Conservation (phyloP, 2,329 filamentous ascomycete genomes). For the Microsporum canis region DNA sequence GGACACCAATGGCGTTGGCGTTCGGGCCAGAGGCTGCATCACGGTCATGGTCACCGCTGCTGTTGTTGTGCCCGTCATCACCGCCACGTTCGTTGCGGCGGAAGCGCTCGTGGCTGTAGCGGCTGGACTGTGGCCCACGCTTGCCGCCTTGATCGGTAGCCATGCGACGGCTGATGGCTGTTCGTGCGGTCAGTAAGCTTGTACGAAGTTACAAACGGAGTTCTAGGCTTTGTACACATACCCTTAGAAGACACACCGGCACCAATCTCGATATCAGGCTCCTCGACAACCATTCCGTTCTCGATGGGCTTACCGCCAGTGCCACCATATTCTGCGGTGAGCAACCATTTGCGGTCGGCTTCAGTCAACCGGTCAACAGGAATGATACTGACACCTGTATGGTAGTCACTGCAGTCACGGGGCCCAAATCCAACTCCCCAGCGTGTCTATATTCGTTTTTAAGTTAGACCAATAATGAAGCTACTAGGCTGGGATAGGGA, state of each 20-base stretch:
- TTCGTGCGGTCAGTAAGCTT: constrained; percentile 14
- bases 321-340: constrained; percentile 85
- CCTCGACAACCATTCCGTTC: constrained; percentile 78
- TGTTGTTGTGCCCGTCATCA: constrained; percentile 14
- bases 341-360: constrained; percentile 93
- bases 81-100: constrained; percentile 19
- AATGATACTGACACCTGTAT: constrained; percentile 82
- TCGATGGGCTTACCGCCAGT: constrained; percentile 75
- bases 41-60: constrained; percentile 27
- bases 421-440: constrained; percentile 98
- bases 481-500: not conserved
- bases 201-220: not conserved
- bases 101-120: constrained; percentile 21
- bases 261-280: constrained; percentile 97
- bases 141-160: constrained; percentile 41
- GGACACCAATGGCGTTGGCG: constrained; percentile 39
- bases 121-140: constrained; percentile 39
- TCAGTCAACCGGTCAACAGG: constrained; percentile 88
- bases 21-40: constrained; percentile 16
- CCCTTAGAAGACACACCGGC: constrained; percentile 93
- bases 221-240: constrained; percentile 18
- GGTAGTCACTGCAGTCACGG: constrained; percentile 92
- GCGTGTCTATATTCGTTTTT: constrained; percentile 54
- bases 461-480: constrained; percentile 8
- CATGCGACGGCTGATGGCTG: constrained; percentile 42